Evolutionary conservation across 139 green algal genomes (phyloP).

Genomic region (Pseudopediastrum boryanum): DNA sequence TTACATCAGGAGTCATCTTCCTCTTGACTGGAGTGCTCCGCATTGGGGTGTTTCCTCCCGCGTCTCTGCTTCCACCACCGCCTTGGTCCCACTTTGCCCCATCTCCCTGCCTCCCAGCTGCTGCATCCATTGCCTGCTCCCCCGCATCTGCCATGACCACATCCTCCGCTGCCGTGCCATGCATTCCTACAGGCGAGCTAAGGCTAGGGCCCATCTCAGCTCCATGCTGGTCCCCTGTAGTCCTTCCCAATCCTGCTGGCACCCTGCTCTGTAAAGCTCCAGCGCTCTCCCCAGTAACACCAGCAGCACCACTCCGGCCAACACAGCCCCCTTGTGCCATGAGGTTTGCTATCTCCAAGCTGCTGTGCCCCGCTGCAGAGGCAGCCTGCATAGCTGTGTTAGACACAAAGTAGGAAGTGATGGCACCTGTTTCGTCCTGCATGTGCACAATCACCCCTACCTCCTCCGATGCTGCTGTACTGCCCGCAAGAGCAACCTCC

Average conservation of each 20-base stretch:
- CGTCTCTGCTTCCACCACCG: neutral
- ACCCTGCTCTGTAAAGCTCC: neutral
- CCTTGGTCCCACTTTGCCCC: slow-evolving; percentile 3
- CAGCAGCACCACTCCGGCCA: too few relatives aligned
- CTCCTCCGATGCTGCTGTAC: neutral
- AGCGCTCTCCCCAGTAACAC: neutral
- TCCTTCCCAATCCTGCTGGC: neutral
- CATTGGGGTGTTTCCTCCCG: neutral
- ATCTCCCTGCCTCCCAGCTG: neutral
- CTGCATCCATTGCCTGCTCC: neutral
- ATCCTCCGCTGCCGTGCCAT: slow-evolving; percentile 10
- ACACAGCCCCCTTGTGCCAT: too few relatives aligned
- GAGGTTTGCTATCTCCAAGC: too few relatives aligned
- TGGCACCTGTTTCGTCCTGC: too few relatives aligned
- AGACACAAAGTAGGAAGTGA: neutral
- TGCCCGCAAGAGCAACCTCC: neutral
- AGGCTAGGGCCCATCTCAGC: neutral
- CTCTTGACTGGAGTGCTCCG: slow-evolving; percentile 22
- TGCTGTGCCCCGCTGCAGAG: too few relatives aligned
- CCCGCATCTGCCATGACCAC: neutral
- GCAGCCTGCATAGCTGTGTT: neutral
- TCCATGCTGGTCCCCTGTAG: neutral
- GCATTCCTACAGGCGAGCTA: neutral
- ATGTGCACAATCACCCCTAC: slow-evolving; percentile 3
- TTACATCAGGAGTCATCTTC: neutral